phyloP scores from a whole-genome alignment of 768 basidiomycete genomes.

The Lactarius pseudohatsudake region DNA sequence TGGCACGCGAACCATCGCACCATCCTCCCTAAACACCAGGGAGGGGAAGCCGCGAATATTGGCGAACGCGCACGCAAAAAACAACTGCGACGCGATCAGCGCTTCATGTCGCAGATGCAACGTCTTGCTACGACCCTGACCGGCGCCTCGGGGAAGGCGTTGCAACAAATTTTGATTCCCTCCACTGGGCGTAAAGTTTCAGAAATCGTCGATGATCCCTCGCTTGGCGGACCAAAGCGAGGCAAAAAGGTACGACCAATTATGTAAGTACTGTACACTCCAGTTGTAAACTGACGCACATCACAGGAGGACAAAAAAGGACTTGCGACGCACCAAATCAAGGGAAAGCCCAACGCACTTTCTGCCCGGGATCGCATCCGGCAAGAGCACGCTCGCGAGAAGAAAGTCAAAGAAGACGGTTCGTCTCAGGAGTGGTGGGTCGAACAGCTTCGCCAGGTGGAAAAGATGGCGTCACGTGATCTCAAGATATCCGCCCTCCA shows the following conservation, averaged over 20 bases:
- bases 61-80: slow-evolving; percentile 41
- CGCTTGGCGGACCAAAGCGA: slow-evolving; percentile 2
- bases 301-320: slow-evolving; percentile 10
- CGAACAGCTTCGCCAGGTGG: slow-evolving; percentile 44
- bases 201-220: slow-evolving; percentile 6
- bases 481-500: slow-evolving; percentile 40
- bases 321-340: slow-evolving; percentile 33
- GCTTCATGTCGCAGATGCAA: slow-evolving; percentile 56
- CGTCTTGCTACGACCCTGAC: slow-evolving; percentile 61
- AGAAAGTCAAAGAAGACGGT: slow-evolving; percentile 37
- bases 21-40: slow-evolving; percentile 54
- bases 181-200: slow-evolving; percentile 35
- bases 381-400: slow-evolving; percentile 43
- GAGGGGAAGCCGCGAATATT: slow-evolving; percentile 41
- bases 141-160: slow-evolving; percentile 54
- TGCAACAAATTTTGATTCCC: slow-evolving; percentile 56
- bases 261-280: background rate
- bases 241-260: slow-evolving; percentile 1
- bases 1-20: slow-evolving; percentile 56
- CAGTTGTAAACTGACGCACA: background rate
- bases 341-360: slow-evolving; percentile 33
- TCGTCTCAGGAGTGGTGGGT: slow-evolving; percentile 48
- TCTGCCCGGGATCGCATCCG: slow-evolving; percentile 45
- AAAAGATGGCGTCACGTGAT: slow-evolving; percentile 34
- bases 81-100: slow-evolving; percentile 48